phyloP scores from a whole-genome alignment of 2,329 filamentous ascomycete species.

The Taxawa tesnikishii region DNA sequence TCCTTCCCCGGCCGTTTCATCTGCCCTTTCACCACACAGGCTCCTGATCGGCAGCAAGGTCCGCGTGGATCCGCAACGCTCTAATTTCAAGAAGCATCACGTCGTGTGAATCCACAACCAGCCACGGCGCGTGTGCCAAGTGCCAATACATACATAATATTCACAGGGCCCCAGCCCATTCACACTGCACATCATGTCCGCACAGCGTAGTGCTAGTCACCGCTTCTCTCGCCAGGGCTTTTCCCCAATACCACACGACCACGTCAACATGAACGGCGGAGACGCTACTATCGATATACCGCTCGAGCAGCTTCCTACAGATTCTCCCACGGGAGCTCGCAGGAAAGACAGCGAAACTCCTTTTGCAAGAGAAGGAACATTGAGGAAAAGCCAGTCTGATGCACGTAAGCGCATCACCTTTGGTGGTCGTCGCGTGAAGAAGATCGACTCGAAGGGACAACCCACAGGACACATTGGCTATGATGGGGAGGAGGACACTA shows the following conservation, averaged over 20 bases:
- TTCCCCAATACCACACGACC: slow-evolving; percentile 12
- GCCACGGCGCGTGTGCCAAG: too few species aligned
- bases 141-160: too few species aligned
- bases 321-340: slow-evolving; percentile 22
- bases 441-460: slow-evolving; percentile 19
- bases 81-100: too few species aligned
- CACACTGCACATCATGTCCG: too few species aligned
- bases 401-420: slow-evolving; percentile 24
- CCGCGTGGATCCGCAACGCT: too few species aligned
- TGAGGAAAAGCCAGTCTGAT: slow-evolving; percentile 10
- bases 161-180: too few species aligned
- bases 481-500: slow-evolving; percentile 39
- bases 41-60: too few species aligned
- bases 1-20: too few species aligned
- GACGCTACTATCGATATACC: slow-evolving; percentile 51
- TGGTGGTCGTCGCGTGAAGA: slow-evolving; percentile 22
- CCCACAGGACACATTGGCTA: slow-evolving; percentile 15
- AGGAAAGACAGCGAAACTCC: slow-evolving; percentile 25
- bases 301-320: slow-evolving; percentile 39
- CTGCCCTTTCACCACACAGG: too few species aligned
- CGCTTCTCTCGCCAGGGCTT: slow-evolving; percentile 21
- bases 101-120: too few species aligned
- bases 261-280: slow-evolving; percentile 24
- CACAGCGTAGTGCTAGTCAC: too few species aligned
- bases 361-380: slow-evolving; percentile 4